phyloP scores from a whole-genome alignment of 352 stramenopile species.

The Pythium diclinum region DNA sequence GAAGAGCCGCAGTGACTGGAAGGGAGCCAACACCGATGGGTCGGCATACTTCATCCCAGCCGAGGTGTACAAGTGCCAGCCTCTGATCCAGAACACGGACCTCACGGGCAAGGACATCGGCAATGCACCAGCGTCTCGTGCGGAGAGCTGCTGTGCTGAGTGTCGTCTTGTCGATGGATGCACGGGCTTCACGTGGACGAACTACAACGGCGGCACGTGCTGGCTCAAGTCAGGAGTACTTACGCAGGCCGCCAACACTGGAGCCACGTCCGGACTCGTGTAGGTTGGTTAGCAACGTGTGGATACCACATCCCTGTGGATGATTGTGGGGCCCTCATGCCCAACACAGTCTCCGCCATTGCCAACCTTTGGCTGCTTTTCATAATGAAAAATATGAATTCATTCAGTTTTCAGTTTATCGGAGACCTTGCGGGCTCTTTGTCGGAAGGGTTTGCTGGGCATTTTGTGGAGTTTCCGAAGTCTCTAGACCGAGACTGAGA shows the following conservation, averaged over 20 bases:
- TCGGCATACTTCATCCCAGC: constrained; percentile 2
- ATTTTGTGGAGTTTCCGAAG: neutral
- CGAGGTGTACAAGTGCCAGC: constrained; percentile 8
- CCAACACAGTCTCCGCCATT: too few relatives aligned
- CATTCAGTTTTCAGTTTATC: too few relatives aligned
- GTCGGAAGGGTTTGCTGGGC: too few relatives aligned
- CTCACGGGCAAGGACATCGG: constrained; percentile 6
- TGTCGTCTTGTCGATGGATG: neutral
- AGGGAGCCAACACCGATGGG: neutral
- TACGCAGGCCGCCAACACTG: neutral
- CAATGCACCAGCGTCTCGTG: neutral
- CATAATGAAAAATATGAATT: too few relatives aligned
- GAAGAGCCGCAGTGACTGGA: constrained; percentile 4
- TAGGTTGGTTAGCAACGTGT: neutral
- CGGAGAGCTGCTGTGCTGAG: constrained; percentile 3
- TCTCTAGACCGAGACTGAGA: neutral
- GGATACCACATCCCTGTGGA: neutral
- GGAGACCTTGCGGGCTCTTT: too few relatives aligned
- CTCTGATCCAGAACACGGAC: neutral
- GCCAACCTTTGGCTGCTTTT: too few relatives aligned
- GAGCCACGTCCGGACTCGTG: neutral
- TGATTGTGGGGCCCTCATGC: too few relatives aligned
- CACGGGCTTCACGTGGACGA: constrained; percentile 34
- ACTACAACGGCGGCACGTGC: constrained; percentile 47
- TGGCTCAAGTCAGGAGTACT: constrained; percentile 36